Evolutionary conservation across 768 basidiomycete genomes (phyloP), one percentile per base, ranked within the genome.

Genomic region (Psilocybe subaeruginosa): DNA sequence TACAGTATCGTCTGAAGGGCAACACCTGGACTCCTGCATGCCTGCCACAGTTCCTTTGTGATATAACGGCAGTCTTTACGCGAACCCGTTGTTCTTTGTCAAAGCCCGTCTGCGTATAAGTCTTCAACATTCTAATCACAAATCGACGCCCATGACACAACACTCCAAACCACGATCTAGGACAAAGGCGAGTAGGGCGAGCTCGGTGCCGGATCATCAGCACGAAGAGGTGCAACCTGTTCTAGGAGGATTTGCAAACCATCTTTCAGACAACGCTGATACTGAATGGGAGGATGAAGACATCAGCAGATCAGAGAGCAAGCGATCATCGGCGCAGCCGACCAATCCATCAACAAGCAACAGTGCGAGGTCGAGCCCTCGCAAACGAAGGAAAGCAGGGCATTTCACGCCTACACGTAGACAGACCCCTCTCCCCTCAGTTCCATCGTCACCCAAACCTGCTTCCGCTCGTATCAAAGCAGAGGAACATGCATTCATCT

Each of bases 321-420:
- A 62, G 45, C 56, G 50, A 31, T 33, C 9, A n/a, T 35, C 54
- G 12, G 2, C 8, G 29, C 37, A 35, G 6, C 51, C 48, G 27
- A 30, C 33, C 29, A 57, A 16, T 30, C 11, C 57, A 8, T 27
- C 30, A 39, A 4, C 41, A 45, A 41, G 56, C 31, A n/a, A 4
- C 41, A 12, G 14, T 12, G 14, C n/a, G 41, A 43, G 14, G 41
- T 30, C 61, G 17, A 59, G 70, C n/a, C 60, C 69, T 54, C 73
- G 74, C 58, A 76, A 65, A 65, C 75, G 79, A 59, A 71, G 70
- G 45, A 66, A 8, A 31, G 51, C 54, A 7, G 35, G 48, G 6
- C 43, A 54, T 27, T 27, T 12, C 16, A 43, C 54, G 41, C 62
- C 51, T 27, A 16, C 30, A 56, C 35, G 33, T 55, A 23, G 61